A percentile compares a stretch with the other conserved stretches of the same genome.
phyloP scores from a whole-genome alignment of 495 filamentous ascomycete genomes.

The Podospora anserina region DNA sequence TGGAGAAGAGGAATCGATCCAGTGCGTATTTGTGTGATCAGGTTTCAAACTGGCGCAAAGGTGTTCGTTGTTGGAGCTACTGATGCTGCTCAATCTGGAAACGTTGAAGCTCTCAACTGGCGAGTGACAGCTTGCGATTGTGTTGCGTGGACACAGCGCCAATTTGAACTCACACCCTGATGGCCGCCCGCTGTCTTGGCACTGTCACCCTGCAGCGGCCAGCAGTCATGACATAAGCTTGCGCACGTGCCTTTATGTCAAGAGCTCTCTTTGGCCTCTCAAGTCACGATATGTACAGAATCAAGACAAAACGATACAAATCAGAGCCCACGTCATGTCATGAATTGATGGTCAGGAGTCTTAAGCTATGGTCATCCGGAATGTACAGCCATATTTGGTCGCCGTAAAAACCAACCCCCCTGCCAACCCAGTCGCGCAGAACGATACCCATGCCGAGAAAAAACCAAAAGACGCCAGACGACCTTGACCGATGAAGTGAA shows the following conservation, averaged over 20 bases:
- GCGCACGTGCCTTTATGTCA: background rate
- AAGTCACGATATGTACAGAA: background rate
- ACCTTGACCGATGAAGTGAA: conserved; percentile 31
- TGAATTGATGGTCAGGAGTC: conserved; percentile 29
- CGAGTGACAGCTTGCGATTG: conserved; percentile 23
- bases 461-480: conserved; percentile 42
- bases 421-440: conserved; percentile 29
- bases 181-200: background rate
- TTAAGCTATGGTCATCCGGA: conserved; percentile 34
- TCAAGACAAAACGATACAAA: background rate
- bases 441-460: conserved; percentile 30
- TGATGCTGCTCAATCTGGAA: background rate
- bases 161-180: conserved; percentile 10
- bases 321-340: conserved; percentile 5
- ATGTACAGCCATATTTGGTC: conserved; percentile 26
- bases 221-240: background rate
- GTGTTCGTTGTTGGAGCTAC: conserved; percentile 9
- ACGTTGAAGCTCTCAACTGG: conserved; percentile 16
- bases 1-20: background rate
- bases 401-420: conserved; percentile 20
- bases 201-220: background rate
- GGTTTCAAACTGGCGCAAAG: background rate
- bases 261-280: background rate
- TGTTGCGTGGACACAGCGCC: conserved; percentile 18
- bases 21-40: background rate